These are phyloP conservation scores for Termitomyces sp. DNA, from an alignment of 768 basidiomycete genomes.

Conservation along the genomic window DNA sequence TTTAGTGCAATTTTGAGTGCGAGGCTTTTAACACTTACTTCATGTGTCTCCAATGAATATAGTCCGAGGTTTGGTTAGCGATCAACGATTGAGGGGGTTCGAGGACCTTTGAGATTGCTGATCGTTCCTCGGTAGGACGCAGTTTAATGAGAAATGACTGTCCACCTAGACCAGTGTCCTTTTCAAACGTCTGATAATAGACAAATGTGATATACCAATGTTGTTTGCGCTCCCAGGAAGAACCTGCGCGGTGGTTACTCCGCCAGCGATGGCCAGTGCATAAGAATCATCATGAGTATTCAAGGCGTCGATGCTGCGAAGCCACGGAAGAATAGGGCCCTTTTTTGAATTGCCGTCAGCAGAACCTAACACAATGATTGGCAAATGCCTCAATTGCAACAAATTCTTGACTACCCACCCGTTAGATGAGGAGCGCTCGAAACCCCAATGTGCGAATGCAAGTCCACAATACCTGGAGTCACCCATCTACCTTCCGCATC, in stretches of 20 bases:
- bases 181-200: not conserved
- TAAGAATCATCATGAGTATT: slow-evolving; percentile 71
- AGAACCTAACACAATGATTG: slow-evolving; percentile 27
- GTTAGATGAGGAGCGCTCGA: slow-evolving; percentile 22
- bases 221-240: slow-evolving; percentile 64
- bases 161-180: slow-evolving; percentile 40
- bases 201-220: slow-evolving; percentile 35
- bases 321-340: slow-evolving; percentile 50
- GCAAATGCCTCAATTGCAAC: not conserved
- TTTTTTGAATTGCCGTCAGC: slow-evolving; percentile 52
- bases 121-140: slow-evolving; percentile 63
- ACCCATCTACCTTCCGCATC: slow-evolving; percentile 64
- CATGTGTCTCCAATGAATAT: slow-evolving; percentile 66
- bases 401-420: slow-evolving; percentile 13
- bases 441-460: slow-evolving; percentile 39
- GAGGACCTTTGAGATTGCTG: slow-evolving; percentile 59
- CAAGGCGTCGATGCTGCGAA: slow-evolving; percentile 65
- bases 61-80: slow-evolving; percentile 34
- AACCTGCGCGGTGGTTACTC: slow-evolving; percentile 69
- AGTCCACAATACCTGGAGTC: slow-evolving; percentile 38
- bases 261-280: slow-evolving; percentile 55
- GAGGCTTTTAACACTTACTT: slow-evolving; percentile 36
- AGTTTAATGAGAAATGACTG: slow-evolving; percentile 78
- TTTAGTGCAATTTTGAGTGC: not conserved
- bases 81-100: slow-evolving; percentile 58